phyloP scores from a whole-genome alignment of 139 green algal species.

The Volvox africanus region DNA sequence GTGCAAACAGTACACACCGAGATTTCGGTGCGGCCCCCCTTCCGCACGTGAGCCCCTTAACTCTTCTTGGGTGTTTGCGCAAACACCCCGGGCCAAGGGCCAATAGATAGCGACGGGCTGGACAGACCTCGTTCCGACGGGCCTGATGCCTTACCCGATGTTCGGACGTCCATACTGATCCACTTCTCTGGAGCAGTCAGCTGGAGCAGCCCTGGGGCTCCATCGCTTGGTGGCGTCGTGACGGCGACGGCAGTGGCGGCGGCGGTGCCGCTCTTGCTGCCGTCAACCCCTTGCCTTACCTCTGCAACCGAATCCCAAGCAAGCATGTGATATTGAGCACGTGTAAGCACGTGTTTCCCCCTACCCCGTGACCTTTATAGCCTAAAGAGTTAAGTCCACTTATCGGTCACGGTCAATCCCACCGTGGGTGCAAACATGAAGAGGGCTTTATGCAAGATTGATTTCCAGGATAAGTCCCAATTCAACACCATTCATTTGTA shows the following conservation, averaged over 20 bases:
- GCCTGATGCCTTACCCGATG: background rate
- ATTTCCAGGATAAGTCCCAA: no score
- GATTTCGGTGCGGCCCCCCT: background rate
- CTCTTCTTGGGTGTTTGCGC: background rate
- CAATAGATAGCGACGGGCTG: background rate
- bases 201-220: background rate
- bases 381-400: no score
- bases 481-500: background rate
- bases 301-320: no score
- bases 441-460: no score
- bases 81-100: background rate
- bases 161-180: conserved; percentile 15
- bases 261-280: no score
- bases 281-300: background rate
- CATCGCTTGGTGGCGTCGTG: background rate
- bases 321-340: no score
- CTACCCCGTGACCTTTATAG: no score
- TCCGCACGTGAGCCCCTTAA: background rate
- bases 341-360: no score
- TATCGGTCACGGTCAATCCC: no score
- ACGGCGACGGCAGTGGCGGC: no score
- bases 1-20: background rate
- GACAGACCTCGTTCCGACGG: background rate
- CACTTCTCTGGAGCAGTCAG: conserved; percentile 26
- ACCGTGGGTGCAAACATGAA: no score